Evolutionary conservation across 2,329 filamentous ascomycete genomes (phyloP).

Genomic region (Colletotrichum salicis): DNA sequence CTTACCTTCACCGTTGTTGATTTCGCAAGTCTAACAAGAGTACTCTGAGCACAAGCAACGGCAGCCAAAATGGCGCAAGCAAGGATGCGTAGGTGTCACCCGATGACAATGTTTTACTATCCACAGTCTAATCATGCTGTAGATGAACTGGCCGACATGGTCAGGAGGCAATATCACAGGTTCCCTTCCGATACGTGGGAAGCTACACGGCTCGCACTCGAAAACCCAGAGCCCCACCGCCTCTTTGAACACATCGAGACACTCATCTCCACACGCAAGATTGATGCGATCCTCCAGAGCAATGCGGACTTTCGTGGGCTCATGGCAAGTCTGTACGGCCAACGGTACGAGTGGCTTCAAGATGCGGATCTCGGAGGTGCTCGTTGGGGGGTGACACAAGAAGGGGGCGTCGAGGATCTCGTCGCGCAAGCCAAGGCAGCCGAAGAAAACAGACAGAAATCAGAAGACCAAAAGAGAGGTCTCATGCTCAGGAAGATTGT

Average conservation of each 20-base stretch:
- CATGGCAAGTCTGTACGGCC: slow-evolving; percentile 24
- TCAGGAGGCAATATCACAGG: slow-evolving; percentile 9
- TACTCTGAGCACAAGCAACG: background rate
- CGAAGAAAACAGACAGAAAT: background rate
- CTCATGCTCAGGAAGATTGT: slow-evolving; percentile 19
- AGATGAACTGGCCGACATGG: slow-evolving; percentile 26
- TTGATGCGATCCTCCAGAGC: slow-evolving; percentile 16
- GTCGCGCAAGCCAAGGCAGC: background rate
- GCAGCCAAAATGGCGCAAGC: slow-evolving; percentile 27
- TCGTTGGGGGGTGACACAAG: slow-evolving; percentile 15
- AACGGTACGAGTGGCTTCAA: slow-evolving; percentile 28
- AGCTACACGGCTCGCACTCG: slow-evolving; percentile 10
- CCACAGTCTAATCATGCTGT: slow-evolving; percentile 4
- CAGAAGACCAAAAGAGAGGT: background rate
- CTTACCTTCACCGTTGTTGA: background rate
- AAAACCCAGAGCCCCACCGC: background rate
- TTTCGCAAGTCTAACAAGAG: background rate
- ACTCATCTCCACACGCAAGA: slow-evolving; percentile 19
- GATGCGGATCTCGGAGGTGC: slow-evolving; percentile 27
- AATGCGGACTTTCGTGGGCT: slow-evolving; percentile 14
- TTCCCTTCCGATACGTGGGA: slow-evolving; percentile 29
- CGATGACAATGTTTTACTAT: accelerated
- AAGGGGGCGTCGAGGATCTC: background rate
- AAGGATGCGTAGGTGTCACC: slow-evolving; percentile 25
- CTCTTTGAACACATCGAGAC: slow-evolving; percentile 31